Evolutionary conservation across 1,284 basidiomycete species (phyloP).

Genomic region (Leccinum pallidistipes): DNA sequence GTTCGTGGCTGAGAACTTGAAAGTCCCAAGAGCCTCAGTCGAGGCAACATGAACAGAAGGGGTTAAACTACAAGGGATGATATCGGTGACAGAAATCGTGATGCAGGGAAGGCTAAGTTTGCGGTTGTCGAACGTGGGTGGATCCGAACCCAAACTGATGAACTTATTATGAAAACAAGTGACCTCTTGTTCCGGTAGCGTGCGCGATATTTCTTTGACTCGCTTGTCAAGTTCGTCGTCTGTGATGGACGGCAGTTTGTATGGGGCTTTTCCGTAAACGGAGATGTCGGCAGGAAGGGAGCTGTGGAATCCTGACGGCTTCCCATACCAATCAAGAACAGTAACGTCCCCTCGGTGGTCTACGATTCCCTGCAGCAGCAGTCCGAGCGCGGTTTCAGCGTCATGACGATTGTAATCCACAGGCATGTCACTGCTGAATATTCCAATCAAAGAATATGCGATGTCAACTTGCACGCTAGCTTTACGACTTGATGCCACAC

Average conservation of each 20-base stretch:
- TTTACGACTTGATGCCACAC: constrained; percentile 12
- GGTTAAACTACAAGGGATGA: background rate
- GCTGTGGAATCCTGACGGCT: constrained; percentile 19
- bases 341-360: background rate
- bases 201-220: background rate
- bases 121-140: constrained; percentile 6
- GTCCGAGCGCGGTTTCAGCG: constrained; percentile 11
- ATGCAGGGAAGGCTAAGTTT: constrained; percentile 15
- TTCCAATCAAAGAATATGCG: constrained; percentile 18
- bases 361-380: constrained; percentile 12
- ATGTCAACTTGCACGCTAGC: constrained; percentile 11
- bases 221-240: background rate
- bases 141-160: background rate
- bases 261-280: constrained; percentile 5
- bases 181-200: background rate
- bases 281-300: constrained; percentile 11
- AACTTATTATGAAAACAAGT: background rate
- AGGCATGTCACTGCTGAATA: constrained; percentile 13
- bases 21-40: constrained; percentile 3
- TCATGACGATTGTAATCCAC: constrained; percentile 8
- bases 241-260: constrained; percentile 1
- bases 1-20: background rate
- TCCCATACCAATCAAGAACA: constrained; percentile 19
- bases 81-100: constrained; percentile 3
- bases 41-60: background rate